Evolutionary conservation across 1,284 basidiomycete species (phyloP).

Genomic region (Schizophyllum amplum): DNA sequence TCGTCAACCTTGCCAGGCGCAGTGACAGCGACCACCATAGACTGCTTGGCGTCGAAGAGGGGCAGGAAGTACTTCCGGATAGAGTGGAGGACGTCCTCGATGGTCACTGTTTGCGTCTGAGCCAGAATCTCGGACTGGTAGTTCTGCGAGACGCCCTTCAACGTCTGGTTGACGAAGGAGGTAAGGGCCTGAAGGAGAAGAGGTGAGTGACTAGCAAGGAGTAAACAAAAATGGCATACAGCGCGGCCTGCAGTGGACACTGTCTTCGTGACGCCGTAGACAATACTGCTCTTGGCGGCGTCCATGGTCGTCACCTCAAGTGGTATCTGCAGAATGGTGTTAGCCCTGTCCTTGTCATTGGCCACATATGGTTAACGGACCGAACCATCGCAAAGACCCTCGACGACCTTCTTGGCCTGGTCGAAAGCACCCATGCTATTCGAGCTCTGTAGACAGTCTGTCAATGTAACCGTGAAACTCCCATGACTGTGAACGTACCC

Average conservation of each 20-base stretch:
- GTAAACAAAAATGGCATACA: constrained; percentile 38
- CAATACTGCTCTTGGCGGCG: constrained; percentile 87
- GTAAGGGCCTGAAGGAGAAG: constrained; percentile 47
- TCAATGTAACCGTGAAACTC: constrained; percentile 2
- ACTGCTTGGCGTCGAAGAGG: constrained; percentile 74
- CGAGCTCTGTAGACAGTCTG: constrained; percentile 54
- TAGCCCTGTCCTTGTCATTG: constrained; percentile 3
- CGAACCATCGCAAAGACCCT: constrained; percentile 68
- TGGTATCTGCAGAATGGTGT: constrained; percentile 47
- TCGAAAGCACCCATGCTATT: constrained; percentile 80
- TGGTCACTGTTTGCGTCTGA: constrained; percentile 72
- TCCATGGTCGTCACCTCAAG: constrained; percentile 83
- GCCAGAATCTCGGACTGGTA: constrained; percentile 70
- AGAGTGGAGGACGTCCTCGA: constrained; percentile 64
- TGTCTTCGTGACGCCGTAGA: constrained; percentile 73
- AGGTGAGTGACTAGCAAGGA: constrained; percentile 2
- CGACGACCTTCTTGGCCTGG: constrained; percentile 72
- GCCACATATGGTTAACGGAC: constrained; percentile 43
- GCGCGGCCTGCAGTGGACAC: constrained; percentile 83
- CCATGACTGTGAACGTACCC: constrained; percentile 39
- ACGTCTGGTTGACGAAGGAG: constrained; percentile 82
- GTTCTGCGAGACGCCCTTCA: constrained; percentile 73
- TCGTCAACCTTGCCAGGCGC: constrained; percentile 75
- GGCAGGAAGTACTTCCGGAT: constrained; percentile 80
- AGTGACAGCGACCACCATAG: constrained; percentile 78